Conservation (phyloP, 495 filamentous ascomycete genomes). For the Paragyromitra xinjiangensis region DNA sequence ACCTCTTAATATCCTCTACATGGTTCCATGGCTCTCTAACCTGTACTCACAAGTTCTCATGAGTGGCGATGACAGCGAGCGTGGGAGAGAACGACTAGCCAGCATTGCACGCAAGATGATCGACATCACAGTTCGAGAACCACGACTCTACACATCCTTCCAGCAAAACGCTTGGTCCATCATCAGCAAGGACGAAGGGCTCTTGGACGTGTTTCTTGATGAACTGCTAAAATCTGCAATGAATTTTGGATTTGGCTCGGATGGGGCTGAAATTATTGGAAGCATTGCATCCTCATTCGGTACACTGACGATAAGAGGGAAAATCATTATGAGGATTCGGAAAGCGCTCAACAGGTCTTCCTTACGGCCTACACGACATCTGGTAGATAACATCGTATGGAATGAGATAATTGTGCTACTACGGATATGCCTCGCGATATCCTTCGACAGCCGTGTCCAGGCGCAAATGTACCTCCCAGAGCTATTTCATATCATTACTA, state of each 20-base stretch:
- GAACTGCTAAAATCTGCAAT: slow-evolving; percentile 70
- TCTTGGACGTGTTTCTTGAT: slow-evolving; percentile 71
- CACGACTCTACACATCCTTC: slow-evolving; percentile 65
- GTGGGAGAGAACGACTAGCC: slow-evolving; percentile 69
- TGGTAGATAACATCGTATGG: slow-evolving; percentile 72
- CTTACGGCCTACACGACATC: slow-evolving; percentile 67
- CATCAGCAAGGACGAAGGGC: slow-evolving; percentile 69
- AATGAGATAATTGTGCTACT: slow-evolving; percentile 70
- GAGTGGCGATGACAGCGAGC: slow-evolving; percentile 68
- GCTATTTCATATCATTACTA: slow-evolving; percentile 72
- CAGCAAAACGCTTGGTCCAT: slow-evolving; percentile 70
- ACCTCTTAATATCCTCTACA: slow-evolving; percentile 70
- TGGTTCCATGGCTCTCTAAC: slow-evolving; percentile 71
- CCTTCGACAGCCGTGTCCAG: slow-evolving; percentile 71
- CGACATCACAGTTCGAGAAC: slow-evolving; percentile 67
- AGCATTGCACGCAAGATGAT: slow-evolving; percentile 70
- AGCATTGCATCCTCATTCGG: slow-evolving; percentile 69
- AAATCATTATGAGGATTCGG: slow-evolving; percentile 68
- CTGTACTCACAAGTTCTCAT: slow-evolving; percentile 67
- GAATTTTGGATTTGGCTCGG: slow-evolving; percentile 65
- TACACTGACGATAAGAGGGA: slow-evolving; percentile 69
- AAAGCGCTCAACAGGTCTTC: slow-evolving; percentile 72
- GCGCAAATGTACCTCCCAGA: slow-evolving; percentile 72
- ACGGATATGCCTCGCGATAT: slow-evolving; percentile 69
- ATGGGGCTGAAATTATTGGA: slow-evolving; percentile 68